Base-by-base conservation (phyloP, 2,329 filamentous ascomycete genomes). In the Sclerotinia sclerotiorum region DNA sequence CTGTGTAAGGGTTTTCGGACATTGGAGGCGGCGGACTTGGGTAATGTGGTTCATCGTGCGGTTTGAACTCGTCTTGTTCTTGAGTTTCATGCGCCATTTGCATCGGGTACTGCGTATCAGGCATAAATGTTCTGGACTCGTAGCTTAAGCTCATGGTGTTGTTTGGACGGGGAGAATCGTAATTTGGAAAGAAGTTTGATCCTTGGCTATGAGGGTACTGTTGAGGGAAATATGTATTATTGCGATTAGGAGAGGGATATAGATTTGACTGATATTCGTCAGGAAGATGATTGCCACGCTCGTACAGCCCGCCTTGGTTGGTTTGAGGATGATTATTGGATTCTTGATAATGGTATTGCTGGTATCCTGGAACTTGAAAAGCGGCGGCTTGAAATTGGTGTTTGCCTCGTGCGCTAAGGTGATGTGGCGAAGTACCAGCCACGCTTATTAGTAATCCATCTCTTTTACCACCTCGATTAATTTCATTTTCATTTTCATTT, bases 1-100 rank as follows among this genome's bases (percentile, higher is more conserved):
- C 51, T 44, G 73, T 72, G 55, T 77, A 79, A 54, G 76, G 73
- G 52, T 75, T 74, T 15, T 77, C 75, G 68, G 69, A 69, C 51
- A 76, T 68, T 3, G 75, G 72, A 48, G 73, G 70, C 19, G 72
- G 73, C 51, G 75, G 76, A 57, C 73, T 76, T 58, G 77, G 76
- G 67, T 78, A 78, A 70, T 72, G 72, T 52, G 72, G 71, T 57
- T 74, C 72, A 42, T 76, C 72, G 32, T 65, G 56, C 68, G 71
- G 49, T 55, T 73, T 65, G 46, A 70, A 74, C 48, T 76, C 73
- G 29, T 76, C 75, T 68, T 74, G 73, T 29, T 77, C 74, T 63
- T 72, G 72, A 1, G 72, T 68, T 48, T 76, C 74, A 55, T 76
- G 74, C 42, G 67, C 62, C 75, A 77, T 76, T 44, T 73, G 71